Evolutionary conservation across 768 basidiomycete species (phyloP).

Genomic region (Galerina marginata): DNA sequence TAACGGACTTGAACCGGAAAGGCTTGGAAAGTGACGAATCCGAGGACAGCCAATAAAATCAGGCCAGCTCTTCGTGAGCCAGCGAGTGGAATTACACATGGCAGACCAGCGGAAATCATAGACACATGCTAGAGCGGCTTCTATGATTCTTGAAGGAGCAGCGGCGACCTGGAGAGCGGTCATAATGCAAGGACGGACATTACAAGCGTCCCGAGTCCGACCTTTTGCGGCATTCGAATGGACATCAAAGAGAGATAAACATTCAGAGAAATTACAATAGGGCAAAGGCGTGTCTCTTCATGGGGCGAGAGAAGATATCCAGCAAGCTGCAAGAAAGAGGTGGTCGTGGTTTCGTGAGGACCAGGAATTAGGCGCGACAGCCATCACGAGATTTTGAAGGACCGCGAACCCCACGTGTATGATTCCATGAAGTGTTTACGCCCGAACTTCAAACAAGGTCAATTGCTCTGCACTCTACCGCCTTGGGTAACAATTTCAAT

Average conservation of each 20-base stretch:
- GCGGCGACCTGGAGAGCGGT: slow-evolving; percentile 17
- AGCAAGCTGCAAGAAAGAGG: neutral
- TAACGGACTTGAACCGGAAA: slow-evolving; percentile 6
- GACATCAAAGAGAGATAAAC: slow-evolving; percentile 4
- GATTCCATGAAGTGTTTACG: slow-evolving; percentile 9
- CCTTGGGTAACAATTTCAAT: neutral
- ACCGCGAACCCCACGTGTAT: slow-evolving; percentile 22
- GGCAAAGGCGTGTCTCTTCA: slow-evolving; percentile 4
- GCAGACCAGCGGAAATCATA: slow-evolving; percentile 20
- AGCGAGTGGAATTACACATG: slow-evolving; percentile 8
- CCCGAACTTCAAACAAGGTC: slow-evolving; percentile 14
- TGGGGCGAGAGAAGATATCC: slow-evolving; percentile 2
- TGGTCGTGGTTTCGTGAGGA: neutral
- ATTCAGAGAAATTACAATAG: slow-evolving; percentile 1
- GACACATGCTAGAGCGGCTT: slow-evolving; percentile 15
- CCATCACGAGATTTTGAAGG: slow-evolving; percentile 15
- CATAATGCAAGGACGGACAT: slow-evolving; percentile 22
- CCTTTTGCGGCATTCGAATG: slow-evolving; percentile 1
- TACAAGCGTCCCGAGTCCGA: slow-evolving; percentile 13
- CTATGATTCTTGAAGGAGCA: slow-evolving; percentile 18
- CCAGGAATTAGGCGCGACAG: slow-evolving; percentile 16
- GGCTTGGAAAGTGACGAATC: slow-evolving; percentile 10
- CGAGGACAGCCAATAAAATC: slow-evolving; percentile 14
- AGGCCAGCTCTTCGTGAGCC: neutral
- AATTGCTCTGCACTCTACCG: neutral